A percentile compares a stretch with the other conserved stretches of the same genome.
phyloP scores from a whole-genome alignment of 179 eudicot genomes.

The Gypsophila paniculata region DNA sequence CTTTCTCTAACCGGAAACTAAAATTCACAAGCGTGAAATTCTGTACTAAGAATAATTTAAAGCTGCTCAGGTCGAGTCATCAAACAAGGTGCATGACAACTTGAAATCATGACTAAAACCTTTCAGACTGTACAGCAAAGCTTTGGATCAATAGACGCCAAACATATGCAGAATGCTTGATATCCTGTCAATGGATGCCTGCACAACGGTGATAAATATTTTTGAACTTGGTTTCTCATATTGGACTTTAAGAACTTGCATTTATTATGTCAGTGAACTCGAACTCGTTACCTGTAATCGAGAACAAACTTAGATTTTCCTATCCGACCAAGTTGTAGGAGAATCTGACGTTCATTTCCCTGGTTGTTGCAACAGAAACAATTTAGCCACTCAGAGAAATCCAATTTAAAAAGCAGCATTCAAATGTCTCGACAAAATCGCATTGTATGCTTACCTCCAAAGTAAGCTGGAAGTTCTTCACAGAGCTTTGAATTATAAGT shows the following conservation, averaged over 20 bases:
- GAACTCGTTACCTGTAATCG: slow-evolving; percentile 64
- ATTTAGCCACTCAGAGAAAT: not conserved
- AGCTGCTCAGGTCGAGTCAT: not conserved
- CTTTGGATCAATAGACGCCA: slow-evolving; percentile 89
- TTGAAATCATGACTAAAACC: not conserved
- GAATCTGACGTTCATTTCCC: slow-evolving; percentile 69
- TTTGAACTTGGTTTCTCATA: not conserved
- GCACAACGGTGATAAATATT: slow-evolving; percentile 15
- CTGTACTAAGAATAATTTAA: not conserved
- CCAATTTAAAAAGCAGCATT: not conserved
- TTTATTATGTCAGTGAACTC: not conserved
- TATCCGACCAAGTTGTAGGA: slow-evolving; percentile 76
- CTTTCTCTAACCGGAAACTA: not conserved
- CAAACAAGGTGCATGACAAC: not conserved
- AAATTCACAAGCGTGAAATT: not conserved
- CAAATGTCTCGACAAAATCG: not conserved
- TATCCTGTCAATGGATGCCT: slow-evolving; percentile 87
- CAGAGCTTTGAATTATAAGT: slow-evolving; percentile 67
- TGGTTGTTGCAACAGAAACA: slow-evolving; percentile 14
- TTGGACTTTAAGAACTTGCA: not conserved
- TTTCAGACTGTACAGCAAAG: slow-evolving; percentile 69
- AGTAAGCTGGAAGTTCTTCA: slow-evolving; percentile 80
- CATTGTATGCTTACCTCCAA: slow-evolving; percentile 49
- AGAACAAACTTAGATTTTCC: slow-evolving; percentile 70
- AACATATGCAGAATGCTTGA: slow-evolving; percentile 87